Percentiles rank a stretch among this genome's conserved stretches.
Evolutionary conservation across 2,329 filamentous ascomycete species (phyloP).

Genomic region (Paracamarosporium sp.): DNA sequence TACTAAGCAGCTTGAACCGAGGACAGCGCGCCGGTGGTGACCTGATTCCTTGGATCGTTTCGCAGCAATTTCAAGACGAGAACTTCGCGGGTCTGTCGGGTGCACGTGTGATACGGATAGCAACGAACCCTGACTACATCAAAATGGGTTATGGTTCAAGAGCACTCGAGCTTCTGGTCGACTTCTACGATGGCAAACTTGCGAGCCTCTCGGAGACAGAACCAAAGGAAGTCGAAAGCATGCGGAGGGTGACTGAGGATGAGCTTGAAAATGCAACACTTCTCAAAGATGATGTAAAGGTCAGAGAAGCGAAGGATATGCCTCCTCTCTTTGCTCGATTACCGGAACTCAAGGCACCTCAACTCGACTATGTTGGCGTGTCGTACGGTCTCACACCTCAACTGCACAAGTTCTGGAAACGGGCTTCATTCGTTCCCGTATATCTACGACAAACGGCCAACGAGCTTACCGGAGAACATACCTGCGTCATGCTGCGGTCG

Average conservation of each 20-base stretch:
- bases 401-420: conserved; percentile 98
- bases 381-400: conserved; percentile 88
- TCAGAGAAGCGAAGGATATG: conserved; percentile 89
- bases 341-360: conserved; percentile 78
- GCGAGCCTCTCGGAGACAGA: conserved; percentile 79
- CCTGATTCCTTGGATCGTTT: conserved; percentile 95
- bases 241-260: conserved; percentile 80
- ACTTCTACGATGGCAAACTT: conserved; percentile 96
- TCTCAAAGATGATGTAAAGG: conserved; percentile 84
- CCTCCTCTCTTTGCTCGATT: conserved; percentile 91
- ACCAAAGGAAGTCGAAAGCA: conserved; percentile 61
- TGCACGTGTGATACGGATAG: conserved; percentile 90
- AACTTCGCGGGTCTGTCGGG: conserved; percentile 94
- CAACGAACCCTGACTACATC: conserved; percentile 92
- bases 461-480: conserved; percentile 95
- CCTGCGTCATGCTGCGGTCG: conserved; percentile 93
- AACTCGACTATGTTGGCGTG: conserved; percentile 91
- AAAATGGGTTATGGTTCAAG: conserved; percentile 93
- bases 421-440: conserved; percentile 81
- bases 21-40: conserved; percentile 91
- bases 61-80: conserved; percentile 97
- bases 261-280: conserved; percentile 80
- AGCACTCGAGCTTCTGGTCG: conserved; percentile 82
- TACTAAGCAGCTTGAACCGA: conserved; percentile 85
- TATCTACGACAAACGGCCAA: conserved; percentile 96